A percentile compares a stretch with the other conserved stretches of the same genome.
Evolutionary conservation across 768 basidiomycete species (phyloP).

Genomic region (Phaeotremella skinneri): DNA sequence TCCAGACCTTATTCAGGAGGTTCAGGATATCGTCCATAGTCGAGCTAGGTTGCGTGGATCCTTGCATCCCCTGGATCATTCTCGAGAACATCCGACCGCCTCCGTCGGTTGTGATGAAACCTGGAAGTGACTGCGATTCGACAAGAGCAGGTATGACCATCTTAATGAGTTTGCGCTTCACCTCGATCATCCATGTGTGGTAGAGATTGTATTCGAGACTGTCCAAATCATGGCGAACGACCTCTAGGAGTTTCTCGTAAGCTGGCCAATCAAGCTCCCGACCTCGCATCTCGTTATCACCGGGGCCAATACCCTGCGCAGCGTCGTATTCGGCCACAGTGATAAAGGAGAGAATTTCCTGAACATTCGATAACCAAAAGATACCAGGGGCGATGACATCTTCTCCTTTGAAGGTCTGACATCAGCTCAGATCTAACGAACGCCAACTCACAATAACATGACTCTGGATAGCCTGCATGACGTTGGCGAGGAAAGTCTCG

Average conservation of each 20-base stretch:
- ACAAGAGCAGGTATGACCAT: conserved; percentile 99
- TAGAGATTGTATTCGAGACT: conserved; percentile 99
- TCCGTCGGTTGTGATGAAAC: conserved; percentile 93
- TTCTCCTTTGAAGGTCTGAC: conserved; percentile 70
- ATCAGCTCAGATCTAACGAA: not conserved
- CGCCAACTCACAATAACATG: conserved; percentile 84
- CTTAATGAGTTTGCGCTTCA: conserved; percentile 90
- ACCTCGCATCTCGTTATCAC: conserved; percentile 58
- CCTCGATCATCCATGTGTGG: conserved; percentile 98
- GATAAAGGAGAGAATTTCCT: conserved; percentile 98
- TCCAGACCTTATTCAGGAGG: conserved; percentile 95
- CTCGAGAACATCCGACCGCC: conserved; percentile 91
- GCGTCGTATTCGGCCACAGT: conserved; percentile 99
- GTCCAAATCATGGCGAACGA: conserved; percentile 98
- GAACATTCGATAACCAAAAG: conserved; percentile 99
- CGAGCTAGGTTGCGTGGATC: conserved; percentile 65
- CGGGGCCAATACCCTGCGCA: conserved; percentile 94
- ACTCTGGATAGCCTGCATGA: conserved; percentile 95
- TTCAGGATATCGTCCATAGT: conserved; percentile 98
- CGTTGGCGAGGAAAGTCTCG: conserved; percentile 95
- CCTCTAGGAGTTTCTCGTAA: conserved; percentile 93
- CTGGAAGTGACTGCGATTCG: conserved; percentile 94
- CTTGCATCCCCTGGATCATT: conserved; percentile 75
- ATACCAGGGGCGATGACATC: conserved; percentile 95
- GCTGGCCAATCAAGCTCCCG: conserved; percentile 94